Evolutionary conservation across 2,329 filamentous ascomycete species (phyloP).

Genomic region (Verticillium dahliae): DNA sequence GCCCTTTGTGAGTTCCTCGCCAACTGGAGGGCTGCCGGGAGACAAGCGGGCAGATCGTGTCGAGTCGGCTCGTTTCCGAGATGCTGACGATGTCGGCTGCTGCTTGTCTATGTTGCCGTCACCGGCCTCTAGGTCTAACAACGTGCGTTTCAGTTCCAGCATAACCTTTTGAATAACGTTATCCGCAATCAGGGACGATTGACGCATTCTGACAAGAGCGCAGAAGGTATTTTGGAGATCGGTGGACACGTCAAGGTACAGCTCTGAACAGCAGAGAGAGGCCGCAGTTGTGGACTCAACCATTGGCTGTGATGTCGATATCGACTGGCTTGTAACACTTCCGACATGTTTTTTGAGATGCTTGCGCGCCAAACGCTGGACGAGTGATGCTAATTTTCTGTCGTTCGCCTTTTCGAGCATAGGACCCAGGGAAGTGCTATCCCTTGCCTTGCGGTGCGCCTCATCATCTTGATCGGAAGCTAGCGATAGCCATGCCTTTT

Average conservation of each 20-base stretch:
- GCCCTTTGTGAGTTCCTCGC: background rate
- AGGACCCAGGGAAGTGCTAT: constrained; percentile 23
- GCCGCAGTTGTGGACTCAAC: constrained; percentile 21
- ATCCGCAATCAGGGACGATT: constrained; percentile 33
- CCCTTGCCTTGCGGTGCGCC: constrained; percentile 35
- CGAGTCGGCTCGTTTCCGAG: constrained; percentile 6
- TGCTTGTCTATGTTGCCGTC: background rate
- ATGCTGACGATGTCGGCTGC: background rate
- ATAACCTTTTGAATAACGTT: constrained; percentile 40
- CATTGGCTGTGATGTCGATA: constrained; percentile 19
- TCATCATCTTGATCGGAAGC: constrained; percentile 38
- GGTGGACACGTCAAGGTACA: constrained; percentile 38
- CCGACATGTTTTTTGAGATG: constrained; percentile 41
- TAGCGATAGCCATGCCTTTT: constrained; percentile 68
- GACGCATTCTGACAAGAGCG: constrained; percentile 33
- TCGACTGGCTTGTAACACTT: constrained; percentile 24
- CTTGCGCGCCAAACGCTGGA: constrained; percentile 34
- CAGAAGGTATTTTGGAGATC: constrained; percentile 45
- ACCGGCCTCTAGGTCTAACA: background rate
- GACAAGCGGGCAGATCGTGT: constrained; percentile 6
- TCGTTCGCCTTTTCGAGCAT: constrained; percentile 25
- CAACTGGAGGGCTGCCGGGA: background rate
- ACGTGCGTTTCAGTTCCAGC: constrained; percentile 11
- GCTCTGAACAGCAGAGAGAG: constrained; percentile 40
- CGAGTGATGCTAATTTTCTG: constrained; percentile 28